Conservation (phyloP, 2,329 filamentous ascomycete species). For the Diaporthe vaccinii region DNA sequence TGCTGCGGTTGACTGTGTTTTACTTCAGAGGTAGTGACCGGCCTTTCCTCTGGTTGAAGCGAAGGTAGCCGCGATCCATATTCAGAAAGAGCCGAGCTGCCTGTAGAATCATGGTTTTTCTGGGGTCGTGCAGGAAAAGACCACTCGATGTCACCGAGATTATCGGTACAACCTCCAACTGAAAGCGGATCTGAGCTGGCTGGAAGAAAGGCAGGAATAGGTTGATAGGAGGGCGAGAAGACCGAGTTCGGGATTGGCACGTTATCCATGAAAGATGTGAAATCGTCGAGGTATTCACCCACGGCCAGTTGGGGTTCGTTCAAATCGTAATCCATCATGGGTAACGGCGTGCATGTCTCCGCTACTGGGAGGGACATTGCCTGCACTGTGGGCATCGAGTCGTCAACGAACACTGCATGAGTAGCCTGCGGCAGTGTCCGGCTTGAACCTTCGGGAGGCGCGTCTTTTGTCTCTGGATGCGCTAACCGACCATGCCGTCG, state of each 20-base stretch:
- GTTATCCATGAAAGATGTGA: not conserved
- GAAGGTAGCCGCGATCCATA: conserved; percentile 1
- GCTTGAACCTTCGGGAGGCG: not conserved
- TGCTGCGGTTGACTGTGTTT: not conserved
- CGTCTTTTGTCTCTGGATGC: not conserved
- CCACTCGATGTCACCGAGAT: not conserved
- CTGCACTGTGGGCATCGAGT: not conserved
- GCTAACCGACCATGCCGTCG: not conserved
- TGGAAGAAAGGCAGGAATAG: conserved; percentile 3
- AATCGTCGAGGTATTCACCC: not conserved
- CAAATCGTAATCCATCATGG: not conserved
- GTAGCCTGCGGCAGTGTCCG: not conserved
- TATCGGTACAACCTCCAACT: not conserved
- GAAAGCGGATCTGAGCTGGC: not conserved
- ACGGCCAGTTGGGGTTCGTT: not conserved
- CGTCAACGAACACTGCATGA: not conserved
- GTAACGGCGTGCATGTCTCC: not conserved
- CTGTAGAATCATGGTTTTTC: not conserved
- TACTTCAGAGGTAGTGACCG: not conserved
- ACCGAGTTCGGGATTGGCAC: conserved; percentile 7
- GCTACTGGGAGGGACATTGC: not conserved
- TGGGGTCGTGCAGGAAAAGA: not conserved
- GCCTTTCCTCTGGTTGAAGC: not conserved
- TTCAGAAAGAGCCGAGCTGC: conserved; percentile 4
- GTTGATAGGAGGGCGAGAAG: conserved; percentile 1